Conservation (phyloP, 257 asterid genomes). For the Petunia axillaris region DNA sequence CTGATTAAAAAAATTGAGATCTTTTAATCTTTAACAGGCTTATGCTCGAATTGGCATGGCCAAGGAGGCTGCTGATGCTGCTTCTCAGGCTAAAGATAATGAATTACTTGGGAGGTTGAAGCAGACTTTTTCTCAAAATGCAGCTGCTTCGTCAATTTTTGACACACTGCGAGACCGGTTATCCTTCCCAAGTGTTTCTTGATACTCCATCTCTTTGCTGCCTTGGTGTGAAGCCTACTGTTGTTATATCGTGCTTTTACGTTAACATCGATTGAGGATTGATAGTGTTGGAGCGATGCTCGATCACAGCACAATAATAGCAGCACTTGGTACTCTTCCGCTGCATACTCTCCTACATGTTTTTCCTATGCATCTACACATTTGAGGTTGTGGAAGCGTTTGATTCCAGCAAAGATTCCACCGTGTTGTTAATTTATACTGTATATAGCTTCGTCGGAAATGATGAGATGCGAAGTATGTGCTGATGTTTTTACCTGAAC, state of each 20-base stretch:
- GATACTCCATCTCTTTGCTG: conserved; percentile 26
- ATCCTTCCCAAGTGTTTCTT: conserved; percentile 79
- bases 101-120: conserved; percentile 80
- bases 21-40: conserved; percentile 53
- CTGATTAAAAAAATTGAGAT: not conserved
- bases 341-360: not conserved
- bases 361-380: not conserved
- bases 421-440: not conserved
- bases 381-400: not conserved
- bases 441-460: conserved; percentile 10
- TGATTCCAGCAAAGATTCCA: not conserved
- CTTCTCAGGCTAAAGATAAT: conserved; percentile 87
- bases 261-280: not conserved
- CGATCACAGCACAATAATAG: not conserved
- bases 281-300: not conserved
- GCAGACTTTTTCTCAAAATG: conserved; percentile 67
- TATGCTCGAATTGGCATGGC: conserved; percentile 95
- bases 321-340: not conserved
- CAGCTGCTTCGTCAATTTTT: conserved; percentile 73
- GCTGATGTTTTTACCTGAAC: not conserved
- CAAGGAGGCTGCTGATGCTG: conserved; percentile 94
- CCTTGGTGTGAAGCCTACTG: conserved; percentile 1
- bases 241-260: not conserved
- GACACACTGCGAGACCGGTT: conserved; percentile 81
- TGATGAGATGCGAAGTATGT: not conserved